These are phyloP conservation scores for Discostella stelligera DNA, from an alignment of 352 stramenopile species.

Conservation along the genomic window DNA sequence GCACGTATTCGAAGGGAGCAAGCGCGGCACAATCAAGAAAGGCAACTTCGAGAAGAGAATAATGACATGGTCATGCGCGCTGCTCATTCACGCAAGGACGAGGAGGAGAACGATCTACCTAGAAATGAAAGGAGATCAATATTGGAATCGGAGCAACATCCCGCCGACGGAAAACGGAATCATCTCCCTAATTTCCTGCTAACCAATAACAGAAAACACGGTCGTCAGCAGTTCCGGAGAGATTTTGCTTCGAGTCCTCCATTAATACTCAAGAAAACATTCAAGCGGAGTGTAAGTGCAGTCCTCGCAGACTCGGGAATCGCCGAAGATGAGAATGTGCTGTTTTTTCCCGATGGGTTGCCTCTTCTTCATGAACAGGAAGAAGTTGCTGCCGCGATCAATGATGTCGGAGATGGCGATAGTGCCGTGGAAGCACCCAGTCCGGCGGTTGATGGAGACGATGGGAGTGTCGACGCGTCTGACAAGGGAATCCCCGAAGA, in stretches of 20 bases:
- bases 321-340: constrained; percentile 29
- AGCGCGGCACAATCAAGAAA: constrained; percentile 27
- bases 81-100: not conserved
- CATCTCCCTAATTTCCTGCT: not conserved
- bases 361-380: constrained; percentile 34
- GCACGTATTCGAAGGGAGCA: constrained; percentile 16
- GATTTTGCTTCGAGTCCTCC: constrained; percentile 23
- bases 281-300: constrained; percentile 31
- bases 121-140: not conserved
- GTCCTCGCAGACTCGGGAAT: constrained; percentile 36
- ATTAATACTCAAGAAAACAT: constrained; percentile 34
- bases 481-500: not conserved
- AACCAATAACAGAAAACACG: not conserved
- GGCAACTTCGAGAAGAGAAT: constrained; percentile 19
- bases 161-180: not conserved
- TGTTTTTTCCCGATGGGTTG: constrained; percentile 40
- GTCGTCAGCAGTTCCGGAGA: not conserved
- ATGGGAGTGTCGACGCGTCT: constrained; percentile 10
- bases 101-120: constrained; percentile 20
- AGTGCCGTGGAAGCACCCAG: not conserved
- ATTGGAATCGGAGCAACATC: not conserved
- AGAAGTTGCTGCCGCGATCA: constrained; percentile 1
- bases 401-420: not conserved
- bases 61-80: not conserved
- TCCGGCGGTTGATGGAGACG: not conserved